A percentile compares a stretch with the other conserved stretches of the same genome.
Evolutionary conservation across 2,329 filamentous ascomycete genomes (phyloP).

Genomic region (Botryotinia globosa): DNA sequence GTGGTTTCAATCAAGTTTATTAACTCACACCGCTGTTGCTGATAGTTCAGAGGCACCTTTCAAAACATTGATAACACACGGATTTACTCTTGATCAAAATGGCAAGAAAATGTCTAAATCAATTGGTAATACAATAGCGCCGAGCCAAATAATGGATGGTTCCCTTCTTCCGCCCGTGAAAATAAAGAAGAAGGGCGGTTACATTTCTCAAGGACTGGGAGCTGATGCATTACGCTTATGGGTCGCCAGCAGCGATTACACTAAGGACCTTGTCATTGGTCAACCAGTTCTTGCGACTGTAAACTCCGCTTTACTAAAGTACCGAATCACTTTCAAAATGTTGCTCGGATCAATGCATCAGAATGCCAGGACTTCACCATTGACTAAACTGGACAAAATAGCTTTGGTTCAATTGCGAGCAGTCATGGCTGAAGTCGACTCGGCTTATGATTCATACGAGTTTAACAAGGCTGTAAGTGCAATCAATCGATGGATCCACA

Average conservation of each 20-base stretch:
- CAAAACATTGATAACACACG: constrained; percentile 87
- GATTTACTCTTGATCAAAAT: constrained; percentile 83
- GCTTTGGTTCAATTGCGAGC: constrained; percentile 71
- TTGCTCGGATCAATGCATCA: constrained; percentile 70
- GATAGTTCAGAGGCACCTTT: constrained; percentile 61
- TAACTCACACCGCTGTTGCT: constrained; percentile 66
- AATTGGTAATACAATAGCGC: constrained; percentile 81
- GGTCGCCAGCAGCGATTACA: constrained; percentile 91
- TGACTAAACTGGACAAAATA: constrained; percentile 67
- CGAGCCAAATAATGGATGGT: constrained; percentile 81
- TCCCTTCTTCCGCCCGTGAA: constrained; percentile 62
- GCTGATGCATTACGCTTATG: constrained; percentile 85
- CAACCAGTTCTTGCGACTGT: constrained; percentile 72
- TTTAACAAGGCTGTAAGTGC: constrained; percentile 74
- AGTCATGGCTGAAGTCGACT: constrained; percentile 61
- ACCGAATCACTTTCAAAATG: constrained; percentile 87
- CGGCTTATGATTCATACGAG: constrained; percentile 68
- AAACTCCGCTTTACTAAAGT: constrained; percentile 77
- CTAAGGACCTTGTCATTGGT: constrained; percentile 79
- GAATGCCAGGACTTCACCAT: constrained; percentile 43
- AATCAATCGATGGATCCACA: constrained; percentile 78
- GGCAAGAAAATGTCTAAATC: constrained; percentile 99
- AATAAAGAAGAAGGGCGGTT: constrained; percentile 44
- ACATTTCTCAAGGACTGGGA: constrained; percentile 68
- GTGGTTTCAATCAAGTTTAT: constrained; percentile 95